Percentiles rank a stretch among this genome's conserved stretches.
phyloP scores from a whole-genome alignment of 768 basidiomycete species.

The Russula brevipes region DNA sequence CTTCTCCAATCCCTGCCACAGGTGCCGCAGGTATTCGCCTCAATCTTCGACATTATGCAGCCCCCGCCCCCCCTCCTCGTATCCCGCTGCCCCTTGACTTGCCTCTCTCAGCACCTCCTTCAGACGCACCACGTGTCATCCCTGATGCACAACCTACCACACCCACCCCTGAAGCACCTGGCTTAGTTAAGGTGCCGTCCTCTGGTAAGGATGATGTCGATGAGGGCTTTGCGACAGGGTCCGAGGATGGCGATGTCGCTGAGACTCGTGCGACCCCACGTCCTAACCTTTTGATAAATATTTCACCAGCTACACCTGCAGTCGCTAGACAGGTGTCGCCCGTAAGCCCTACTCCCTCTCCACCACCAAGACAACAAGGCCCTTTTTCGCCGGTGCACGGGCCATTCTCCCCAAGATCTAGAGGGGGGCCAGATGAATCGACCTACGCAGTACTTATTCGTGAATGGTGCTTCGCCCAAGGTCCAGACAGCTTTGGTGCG shows the following conservation, averaged over 20 bases:
- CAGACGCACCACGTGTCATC: background rate
- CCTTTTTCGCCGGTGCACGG: conserved; percentile 14
- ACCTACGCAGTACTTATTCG: conserved; percentile 24
- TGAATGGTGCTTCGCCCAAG: conserved; percentile 27
- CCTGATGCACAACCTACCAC: conserved; percentile 12
- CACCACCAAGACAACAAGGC: conserved; percentile 13
- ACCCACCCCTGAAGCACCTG: conserved; percentile 5
- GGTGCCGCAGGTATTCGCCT: conserved; percentile 10
- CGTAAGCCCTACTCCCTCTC: conserved; percentile 16
- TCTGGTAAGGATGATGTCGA: conserved; percentile 18
- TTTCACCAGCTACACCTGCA: conserved; percentile 13
- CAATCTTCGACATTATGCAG: conserved; percentile 25
- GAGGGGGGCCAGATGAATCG: conserved; percentile 6
- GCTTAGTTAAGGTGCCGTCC: background rate
- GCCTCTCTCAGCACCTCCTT: background rate
- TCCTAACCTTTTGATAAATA: conserved; percentile 20
- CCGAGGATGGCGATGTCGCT: conserved; percentile 17
- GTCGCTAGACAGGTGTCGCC: conserved; percentile 4
- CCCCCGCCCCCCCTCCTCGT: conserved; percentile 13
- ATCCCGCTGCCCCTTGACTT: background rate
- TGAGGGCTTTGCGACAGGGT: conserved; percentile 24
- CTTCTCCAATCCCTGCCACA: conserved; percentile 14
- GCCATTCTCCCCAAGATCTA: conserved; percentile 13
- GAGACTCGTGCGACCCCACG: conserved; percentile 6
- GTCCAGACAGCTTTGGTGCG: conserved; percentile 15